Evolutionary conservation across 2,329 filamentous ascomycete species (phyloP).

Genomic region (Sclerotinia glacialis): DNA sequence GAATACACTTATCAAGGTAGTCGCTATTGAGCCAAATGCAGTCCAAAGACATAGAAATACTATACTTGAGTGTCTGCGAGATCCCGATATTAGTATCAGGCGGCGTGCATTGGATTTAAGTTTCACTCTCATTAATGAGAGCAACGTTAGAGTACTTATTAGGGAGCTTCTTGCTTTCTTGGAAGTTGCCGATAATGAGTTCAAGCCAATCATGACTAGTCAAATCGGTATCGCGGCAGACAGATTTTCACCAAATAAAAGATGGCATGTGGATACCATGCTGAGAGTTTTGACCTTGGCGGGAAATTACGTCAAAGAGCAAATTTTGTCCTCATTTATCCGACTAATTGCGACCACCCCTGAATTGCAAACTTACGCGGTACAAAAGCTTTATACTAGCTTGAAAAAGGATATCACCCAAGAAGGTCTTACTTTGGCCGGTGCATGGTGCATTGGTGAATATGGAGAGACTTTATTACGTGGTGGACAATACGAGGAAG

Average conservation of each 20-base stretch:
- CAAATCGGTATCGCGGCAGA: conserved; percentile 98
- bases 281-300: conserved; percentile 88
- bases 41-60: conserved; percentile 97
- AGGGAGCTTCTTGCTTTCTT: conserved; percentile 91
- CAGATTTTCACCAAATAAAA: conserved; percentile 91
- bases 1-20: conserved; percentile 96
- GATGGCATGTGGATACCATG: conserved; percentile 99
- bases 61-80: conserved; percentile 90
- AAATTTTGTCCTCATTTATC: conserved; percentile 94
- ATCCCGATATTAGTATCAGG: conserved; percentile 97
- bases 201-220: conserved; percentile 97
- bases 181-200: conserved; percentile 96
- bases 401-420: conserved; percentile 97
- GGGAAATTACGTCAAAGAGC: conserved; percentile 96
- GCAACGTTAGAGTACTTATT: conserved; percentile 90
- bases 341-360: conserved; percentile 91
- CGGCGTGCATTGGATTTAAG: conserved; percentile 93
- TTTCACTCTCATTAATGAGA: conserved; percentile 96
- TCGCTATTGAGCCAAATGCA: conserved; percentile 95
- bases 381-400: conserved; percentile 87
- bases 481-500: conserved; percentile 90
- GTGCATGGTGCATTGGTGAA: conserved; percentile 96
- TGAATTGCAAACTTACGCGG: conserved; percentile 92
- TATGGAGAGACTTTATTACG: conserved; percentile 87
- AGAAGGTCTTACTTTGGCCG: conserved; percentile 88